phyloP scores from a whole-genome alignment of 2,329 filamentous ascomycete genomes.

The Pseudopithomyces maydicus region DNA sequence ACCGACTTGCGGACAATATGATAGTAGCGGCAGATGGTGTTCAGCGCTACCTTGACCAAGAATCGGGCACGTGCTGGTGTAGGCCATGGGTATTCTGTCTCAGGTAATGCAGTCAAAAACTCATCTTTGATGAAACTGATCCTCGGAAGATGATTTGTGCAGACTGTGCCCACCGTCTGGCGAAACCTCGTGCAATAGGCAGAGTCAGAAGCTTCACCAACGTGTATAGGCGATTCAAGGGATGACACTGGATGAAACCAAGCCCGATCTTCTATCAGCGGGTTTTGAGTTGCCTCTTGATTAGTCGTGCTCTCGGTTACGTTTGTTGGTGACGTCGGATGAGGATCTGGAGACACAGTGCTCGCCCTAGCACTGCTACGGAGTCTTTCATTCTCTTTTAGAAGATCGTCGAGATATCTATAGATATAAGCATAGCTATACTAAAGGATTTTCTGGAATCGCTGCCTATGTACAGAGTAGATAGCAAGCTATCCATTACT shows the following conservation, averaged over 20 bases:
- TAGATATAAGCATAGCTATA: background rate
- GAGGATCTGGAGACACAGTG: background rate
- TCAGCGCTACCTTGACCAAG: slow-evolving; percentile 49
- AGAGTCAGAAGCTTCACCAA: slow-evolving; percentile 45
- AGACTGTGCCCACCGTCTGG: slow-evolving; percentile 32
- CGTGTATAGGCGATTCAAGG: slow-evolving; percentile 41
- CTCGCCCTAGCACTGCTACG: slow-evolving; percentile 14
- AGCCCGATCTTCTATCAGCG: slow-evolving; percentile 41
- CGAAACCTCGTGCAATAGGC: slow-evolving; percentile 46
- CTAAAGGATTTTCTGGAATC: background rate
- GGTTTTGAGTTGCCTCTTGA: slow-evolving; percentile 38
- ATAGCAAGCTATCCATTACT: background rate
- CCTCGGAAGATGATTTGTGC: slow-evolving; percentile 38
- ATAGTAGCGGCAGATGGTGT: slow-evolving; percentile 48
- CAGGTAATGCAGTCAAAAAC: slow-evolving; percentile 41
- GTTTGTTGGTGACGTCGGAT: background rate
- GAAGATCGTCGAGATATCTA: slow-evolving; percentile 34
- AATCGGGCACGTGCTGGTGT: slow-evolving; percentile 45
- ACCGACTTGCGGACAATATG: slow-evolving; percentile 50
- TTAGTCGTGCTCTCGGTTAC: slow-evolving; percentile 8
- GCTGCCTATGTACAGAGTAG: background rate
- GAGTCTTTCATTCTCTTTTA: slow-evolving; percentile 38
- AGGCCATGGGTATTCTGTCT: slow-evolving; percentile 46
- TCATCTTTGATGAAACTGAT: slow-evolving; percentile 39
- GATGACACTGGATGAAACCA: slow-evolving; percentile 43